Base-by-base conservation (phyloP, 176 grass and related monocot genomes). In the barley (Hordeum vulgare) region DNA sequence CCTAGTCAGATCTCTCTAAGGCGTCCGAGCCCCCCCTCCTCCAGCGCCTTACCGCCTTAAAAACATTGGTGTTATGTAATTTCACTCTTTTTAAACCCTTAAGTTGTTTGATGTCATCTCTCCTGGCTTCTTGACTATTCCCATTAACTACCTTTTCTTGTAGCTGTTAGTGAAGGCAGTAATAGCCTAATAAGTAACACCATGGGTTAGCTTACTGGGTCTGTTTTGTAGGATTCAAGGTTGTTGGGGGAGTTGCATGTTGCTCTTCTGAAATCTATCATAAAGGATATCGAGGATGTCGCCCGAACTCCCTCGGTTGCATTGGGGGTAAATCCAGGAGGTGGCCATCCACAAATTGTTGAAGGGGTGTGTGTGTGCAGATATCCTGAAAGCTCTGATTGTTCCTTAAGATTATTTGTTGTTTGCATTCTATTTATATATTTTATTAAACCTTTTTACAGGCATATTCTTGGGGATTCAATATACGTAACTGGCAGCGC, bases 231-330 rank as follows among this genome's bases (percentile, higher is more conserved):
- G 96, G 96, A 96, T 85, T 99, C 93, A 86, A 99, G 96, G 45
- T 82, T 93, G 61, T 76, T 99, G 67, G 93, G 91, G 25, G 93
- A 99, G 78, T 65, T 99, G 59, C 91, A 99, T 81, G 84, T 99
- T 79, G 75, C 89, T 89, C 63, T 99, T 25, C 90, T 99, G 70
- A 99, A 88, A 96, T 86, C 89, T 61, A 94, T 96, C 36, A 91
- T 99, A 83, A 99, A 99, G 83, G 96, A 98, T 76, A 98, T 98
- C 11, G 93, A 98, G 77, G 93, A 98, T 77, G 89, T 98, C 66
- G 89, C 93, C 29, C 92, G 83, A 83, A 84, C 74, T 61, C 91
- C 89, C 8, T 86, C 91, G 33, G 79, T 87, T 74, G 74, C 89
- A 45, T 68, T 94, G 56, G 96, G 89, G 9, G 85, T 84, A 69